Percentiles rank a stretch among this genome's conserved stretches.
Evolutionary conservation across 1,139 yeast species (phyloP).

Genomic region (Saccharomyces pastorianus): DNA sequence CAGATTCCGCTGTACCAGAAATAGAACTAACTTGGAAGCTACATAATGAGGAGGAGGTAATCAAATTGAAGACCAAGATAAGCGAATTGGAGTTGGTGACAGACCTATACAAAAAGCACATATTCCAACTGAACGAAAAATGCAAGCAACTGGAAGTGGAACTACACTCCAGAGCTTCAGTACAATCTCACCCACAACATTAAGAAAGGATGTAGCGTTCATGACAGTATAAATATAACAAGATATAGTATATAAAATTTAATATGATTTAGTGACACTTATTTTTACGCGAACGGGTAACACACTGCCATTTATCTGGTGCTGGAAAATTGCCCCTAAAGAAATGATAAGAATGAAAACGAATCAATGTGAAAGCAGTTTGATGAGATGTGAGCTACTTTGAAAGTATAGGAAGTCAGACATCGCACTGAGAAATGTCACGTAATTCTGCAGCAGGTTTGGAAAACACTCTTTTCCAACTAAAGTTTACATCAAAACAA

Average conservation of each 20-base stretch:
- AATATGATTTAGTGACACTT: background rate
- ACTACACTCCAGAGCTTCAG: slow-evolving; percentile 5
- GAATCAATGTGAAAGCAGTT: background rate
- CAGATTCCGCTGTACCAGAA: background rate
- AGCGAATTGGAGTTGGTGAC: slow-evolving; percentile 85
- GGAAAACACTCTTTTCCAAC: slow-evolving; percentile 31
- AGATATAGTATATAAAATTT: background rate
- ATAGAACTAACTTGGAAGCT: slow-evolving; percentile 8
- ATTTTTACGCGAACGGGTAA: background rate
- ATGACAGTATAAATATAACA: background rate
- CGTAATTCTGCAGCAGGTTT: slow-evolving; percentile 29
- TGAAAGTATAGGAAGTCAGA: background rate
- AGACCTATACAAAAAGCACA: slow-evolving; percentile 75
- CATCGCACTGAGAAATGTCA: slow-evolving; percentile 16
- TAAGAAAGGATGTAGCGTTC: slow-evolving; percentile 3
- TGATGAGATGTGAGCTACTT: background rate
- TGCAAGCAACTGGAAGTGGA: slow-evolving; percentile 18
- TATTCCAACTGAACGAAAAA: slow-evolving; percentile 59
- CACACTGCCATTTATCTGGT: background rate
- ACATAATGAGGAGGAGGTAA: slow-evolving; percentile 39
- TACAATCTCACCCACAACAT: background rate
- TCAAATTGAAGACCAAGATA: slow-evolving; percentile 62
- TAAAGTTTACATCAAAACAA: slow-evolving; percentile 85
- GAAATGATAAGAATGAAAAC: background rate
- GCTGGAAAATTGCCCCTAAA: background rate